Conservation (phyloP, 2,329 filamentous ascomycete genomes). For the Zymoseptoria passerinii region DNA sequence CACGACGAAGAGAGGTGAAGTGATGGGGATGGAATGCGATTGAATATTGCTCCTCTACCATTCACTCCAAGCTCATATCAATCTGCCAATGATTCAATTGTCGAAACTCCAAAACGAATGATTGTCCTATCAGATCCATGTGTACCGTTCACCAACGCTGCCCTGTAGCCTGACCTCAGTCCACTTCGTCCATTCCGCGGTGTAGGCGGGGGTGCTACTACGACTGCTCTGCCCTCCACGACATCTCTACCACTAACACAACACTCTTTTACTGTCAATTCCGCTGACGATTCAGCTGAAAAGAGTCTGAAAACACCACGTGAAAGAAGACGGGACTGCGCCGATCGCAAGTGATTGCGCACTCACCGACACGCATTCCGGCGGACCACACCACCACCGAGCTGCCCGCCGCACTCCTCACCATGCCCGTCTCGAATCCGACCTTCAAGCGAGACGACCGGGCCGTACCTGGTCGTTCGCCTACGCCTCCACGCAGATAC, state of each 20-base stretch:
- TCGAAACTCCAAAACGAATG: not conserved
- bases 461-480: conserved; percentile 19
- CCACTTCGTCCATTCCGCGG: not conserved
- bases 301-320: not conserved
- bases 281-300: not conserved
- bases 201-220: not conserved
- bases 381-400: conserved; percentile 1
- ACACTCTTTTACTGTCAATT: not conserved
- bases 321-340: not conserved
- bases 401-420: conserved; percentile 1
- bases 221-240: not conserved
- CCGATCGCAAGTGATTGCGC: not conserved
- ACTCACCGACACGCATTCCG: not conserved
- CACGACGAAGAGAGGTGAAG: not conserved
- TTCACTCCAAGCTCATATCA: not conserved
- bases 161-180: not conserved
- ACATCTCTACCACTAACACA: not conserved
- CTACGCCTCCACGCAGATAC: conserved; percentile 27
- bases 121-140: not conserved
- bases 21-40: not conserved
- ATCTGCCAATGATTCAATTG: not conserved
- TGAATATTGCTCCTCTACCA: not conserved
- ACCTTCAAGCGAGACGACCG: conserved; percentile 24
- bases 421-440: conserved; percentile 17
- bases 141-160: not conserved